Evolutionary conservation across 495 filamentous ascomycete species (phyloP).

Genomic region (Daldinia concentrica): DNA sequence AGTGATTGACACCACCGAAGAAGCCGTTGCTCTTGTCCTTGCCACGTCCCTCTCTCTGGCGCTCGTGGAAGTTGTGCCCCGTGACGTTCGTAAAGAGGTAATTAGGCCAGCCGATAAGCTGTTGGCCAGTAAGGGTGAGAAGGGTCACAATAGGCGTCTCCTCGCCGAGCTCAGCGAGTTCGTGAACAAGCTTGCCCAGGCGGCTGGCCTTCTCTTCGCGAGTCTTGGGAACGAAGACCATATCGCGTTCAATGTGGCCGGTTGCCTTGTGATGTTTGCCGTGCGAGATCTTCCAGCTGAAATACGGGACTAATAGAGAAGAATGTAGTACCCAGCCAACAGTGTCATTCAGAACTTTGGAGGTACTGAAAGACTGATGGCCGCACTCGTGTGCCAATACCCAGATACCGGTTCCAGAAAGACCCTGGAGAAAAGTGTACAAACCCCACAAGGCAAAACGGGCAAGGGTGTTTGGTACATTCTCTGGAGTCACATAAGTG

Average conservation of each 20-base stretch:
- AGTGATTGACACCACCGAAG: constrained; percentile 89
- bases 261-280: constrained; percentile 97
- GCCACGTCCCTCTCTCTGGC: constrained; percentile 84
- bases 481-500: constrained; percentile 67
- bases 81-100: constrained; percentile 90
- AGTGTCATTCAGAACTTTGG: constrained; percentile 82
- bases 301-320: constrained; percentile 83
- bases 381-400: constrained; percentile 89
- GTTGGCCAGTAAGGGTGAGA: constrained; percentile 77
- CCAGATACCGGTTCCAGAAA: constrained; percentile 83
- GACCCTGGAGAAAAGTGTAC: constrained; percentile 79
- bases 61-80: constrained; percentile 91
- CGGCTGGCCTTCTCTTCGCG: constrained; percentile 76
- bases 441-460: constrained; percentile 68
- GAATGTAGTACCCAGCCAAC: constrained; percentile 88
- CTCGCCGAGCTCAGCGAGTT: constrained; percentile 87
- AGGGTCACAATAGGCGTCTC: constrained; percentile 90
- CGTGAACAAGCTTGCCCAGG: constrained; percentile 74
- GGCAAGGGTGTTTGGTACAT: constrained; percentile 66
- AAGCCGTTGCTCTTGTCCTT: constrained; percentile 89
- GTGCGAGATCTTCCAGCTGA: constrained; percentile 93
- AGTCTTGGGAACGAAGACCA: constrained; percentile 95
- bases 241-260: constrained; percentile 93
- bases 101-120: constrained; percentile 88
- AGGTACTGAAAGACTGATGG: constrained; percentile 86